A percentile compares a stretch with the other conserved stretches of the same genome.
These are phyloP conservation scores for Trypanosoma theileri DNA, from an alignment of 208 protist genomes.

Conservation along the genomic window DNA sequence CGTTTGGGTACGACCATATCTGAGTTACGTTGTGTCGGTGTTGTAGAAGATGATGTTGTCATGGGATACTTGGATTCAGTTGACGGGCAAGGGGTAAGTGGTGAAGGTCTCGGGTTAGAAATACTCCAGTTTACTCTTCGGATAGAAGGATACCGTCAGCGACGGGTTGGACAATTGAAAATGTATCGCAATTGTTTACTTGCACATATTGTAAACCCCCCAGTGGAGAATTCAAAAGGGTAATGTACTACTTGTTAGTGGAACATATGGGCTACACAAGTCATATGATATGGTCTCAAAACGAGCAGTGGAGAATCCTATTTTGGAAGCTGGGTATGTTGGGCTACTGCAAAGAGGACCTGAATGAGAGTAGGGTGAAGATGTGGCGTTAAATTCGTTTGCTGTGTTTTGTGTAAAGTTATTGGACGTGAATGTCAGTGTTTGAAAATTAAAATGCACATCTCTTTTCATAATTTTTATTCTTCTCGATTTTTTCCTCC, in stretches of 20 bases:
- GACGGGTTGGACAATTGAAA: slow-evolving; percentile 53
- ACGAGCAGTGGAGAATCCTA: slow-evolving; percentile 56
- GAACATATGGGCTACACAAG: slow-evolving; percentile 65
- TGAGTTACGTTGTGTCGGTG: slow-evolving; percentile 22
- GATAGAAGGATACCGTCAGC: slow-evolving; percentile 52
- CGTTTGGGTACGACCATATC: slow-evolving; percentile 21
- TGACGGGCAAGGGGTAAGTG: too few relatives aligned
- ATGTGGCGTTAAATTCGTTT: neutral
- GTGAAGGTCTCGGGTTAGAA: slow-evolving; percentile 6
- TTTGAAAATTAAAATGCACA: slow-evolving; percentile 2
- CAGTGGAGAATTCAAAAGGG: slow-evolving; percentile 35
- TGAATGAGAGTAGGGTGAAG: neutral
- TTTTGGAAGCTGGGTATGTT: slow-evolving; percentile 68
- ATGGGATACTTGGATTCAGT: too few relatives aligned
- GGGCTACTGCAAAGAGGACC: slow-evolving; percentile 33
- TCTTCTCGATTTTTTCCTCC: slow-evolving; percentile 1
- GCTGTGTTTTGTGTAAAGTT: slow-evolving; percentile 18
- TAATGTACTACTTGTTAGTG: slow-evolving; percentile 59
- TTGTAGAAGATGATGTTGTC: slow-evolving; percentile 18
- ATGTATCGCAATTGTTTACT: slow-evolving; percentile 49
- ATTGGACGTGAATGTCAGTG: slow-evolving; percentile 1
- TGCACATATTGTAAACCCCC: slow-evolving; percentile 50
- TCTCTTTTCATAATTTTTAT: slow-evolving; percentile 14
- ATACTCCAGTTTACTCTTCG: slow-evolving; percentile 65
- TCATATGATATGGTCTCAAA: slow-evolving; percentile 80